phyloP scores from a whole-genome alignment of 352 stramenopile genomes.

The Phytophthora vignae region DNA sequence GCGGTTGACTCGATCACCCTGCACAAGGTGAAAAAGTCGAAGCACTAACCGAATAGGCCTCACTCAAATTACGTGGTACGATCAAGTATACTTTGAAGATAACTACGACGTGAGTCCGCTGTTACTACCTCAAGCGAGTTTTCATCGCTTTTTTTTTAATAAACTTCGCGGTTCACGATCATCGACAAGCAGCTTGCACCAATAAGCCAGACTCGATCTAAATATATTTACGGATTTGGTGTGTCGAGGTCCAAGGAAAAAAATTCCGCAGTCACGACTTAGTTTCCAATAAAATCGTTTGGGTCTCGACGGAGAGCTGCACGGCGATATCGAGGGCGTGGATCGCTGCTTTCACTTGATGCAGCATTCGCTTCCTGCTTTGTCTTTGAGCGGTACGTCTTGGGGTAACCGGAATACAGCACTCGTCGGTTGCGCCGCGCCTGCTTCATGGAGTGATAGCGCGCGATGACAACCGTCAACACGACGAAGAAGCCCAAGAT shows the following conservation, averaged over 20 bases:
- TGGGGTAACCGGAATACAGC: constrained; percentile 44
- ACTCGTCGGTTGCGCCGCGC: constrained; percentile 33
- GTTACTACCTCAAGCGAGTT: no score
- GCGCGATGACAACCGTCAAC: constrained; percentile 32
- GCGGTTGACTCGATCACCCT: neutral
- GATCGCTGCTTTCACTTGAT: neutral
- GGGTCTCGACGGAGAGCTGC: neutral
- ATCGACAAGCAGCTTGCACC: no score
- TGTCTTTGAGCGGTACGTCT: constrained; percentile 29
- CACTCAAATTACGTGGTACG: no score
- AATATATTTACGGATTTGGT: no score
- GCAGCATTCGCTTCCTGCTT: constrained; percentile 13
- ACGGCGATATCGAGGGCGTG: constrained; percentile 4
- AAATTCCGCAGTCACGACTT: neutral
- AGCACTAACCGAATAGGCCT: neutral
- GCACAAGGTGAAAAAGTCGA: neutral
- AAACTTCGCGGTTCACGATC: no score
- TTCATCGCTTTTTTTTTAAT: no score
- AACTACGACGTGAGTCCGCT: no score
- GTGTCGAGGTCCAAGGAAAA: no score
- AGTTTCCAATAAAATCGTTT: neutral
- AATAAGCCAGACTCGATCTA: no score
- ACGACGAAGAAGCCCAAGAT: constrained; percentile 42
- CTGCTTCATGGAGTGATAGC: constrained; percentile 26
- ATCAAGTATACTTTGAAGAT: no score